Percentiles rank a stretch among this genome's conserved stretches.
phyloP scores from a whole-genome alignment of 2,329 filamentous ascomycete genomes.

The Thyridium curvatum region DNA sequence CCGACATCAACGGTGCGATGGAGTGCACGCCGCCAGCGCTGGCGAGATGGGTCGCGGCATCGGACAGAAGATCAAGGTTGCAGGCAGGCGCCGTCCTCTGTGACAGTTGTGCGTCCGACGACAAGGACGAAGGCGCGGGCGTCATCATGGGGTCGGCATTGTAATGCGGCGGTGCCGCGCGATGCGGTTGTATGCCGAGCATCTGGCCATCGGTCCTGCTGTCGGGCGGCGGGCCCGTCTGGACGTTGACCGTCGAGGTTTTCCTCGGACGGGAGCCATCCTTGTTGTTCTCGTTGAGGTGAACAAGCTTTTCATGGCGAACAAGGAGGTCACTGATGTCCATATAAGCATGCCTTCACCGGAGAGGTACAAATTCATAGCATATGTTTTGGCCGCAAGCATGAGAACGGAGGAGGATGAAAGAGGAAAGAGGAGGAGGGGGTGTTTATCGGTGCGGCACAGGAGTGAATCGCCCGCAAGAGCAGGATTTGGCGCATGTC shows the following conservation, averaged over 20 bases:
- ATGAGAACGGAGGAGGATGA: constrained; percentile 7
- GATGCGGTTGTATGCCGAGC: constrained; percentile 32
- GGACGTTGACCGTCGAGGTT: constrained; percentile 39
- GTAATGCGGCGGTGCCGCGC: constrained; percentile 27
- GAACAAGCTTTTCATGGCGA: constrained; percentile 58
- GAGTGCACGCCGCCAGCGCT: constrained; percentile 48
- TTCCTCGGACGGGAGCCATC: constrained; percentile 45
- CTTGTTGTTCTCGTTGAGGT: constrained; percentile 54
- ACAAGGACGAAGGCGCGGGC: constrained; percentile 28
- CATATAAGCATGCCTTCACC: constrained; percentile 45
- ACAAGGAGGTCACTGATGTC: constrained; percentile 59
- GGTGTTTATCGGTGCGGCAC: background rate
- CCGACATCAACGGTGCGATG: constrained; percentile 44
- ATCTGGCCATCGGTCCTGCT: constrained; percentile 39
- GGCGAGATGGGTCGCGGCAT: constrained; percentile 47
- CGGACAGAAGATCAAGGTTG: constrained; percentile 52
- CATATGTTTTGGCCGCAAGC: constrained; percentile 3
- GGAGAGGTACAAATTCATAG: constrained; percentile 5
- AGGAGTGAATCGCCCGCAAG: background rate
- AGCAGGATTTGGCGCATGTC: no score
- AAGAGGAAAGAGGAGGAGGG: constrained; percentile 3
- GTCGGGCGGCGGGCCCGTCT: constrained; percentile 37
- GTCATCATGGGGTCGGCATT: constrained; percentile 31
- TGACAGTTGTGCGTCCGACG: constrained; percentile 40
- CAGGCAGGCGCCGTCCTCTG: constrained; percentile 39